Base-by-base conservation (phyloP, 2,329 filamentous ascomycete species). In the Fusarium metavorans region DNA sequence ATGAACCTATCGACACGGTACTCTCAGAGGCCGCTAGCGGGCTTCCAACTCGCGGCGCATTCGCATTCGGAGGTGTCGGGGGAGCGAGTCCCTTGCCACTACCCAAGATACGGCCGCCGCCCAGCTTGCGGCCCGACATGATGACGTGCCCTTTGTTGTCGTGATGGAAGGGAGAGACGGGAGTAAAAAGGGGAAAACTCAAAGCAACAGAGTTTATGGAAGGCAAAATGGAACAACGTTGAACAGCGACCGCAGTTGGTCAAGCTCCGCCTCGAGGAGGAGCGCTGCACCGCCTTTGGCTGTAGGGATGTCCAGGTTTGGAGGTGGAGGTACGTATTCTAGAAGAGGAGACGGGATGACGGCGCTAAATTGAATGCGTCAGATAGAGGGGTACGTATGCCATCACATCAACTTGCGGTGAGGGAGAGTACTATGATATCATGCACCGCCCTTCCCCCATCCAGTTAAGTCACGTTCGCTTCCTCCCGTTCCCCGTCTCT, bases 81-180 rank as follows among this genome's bases (percentile, higher is more conserved):
- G 94, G 93, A 77, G 92, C 93, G 79, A 98, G 90, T 79, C 93
- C 92, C 84, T 93, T 95, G 79, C 94, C 95, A 85, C 90, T 97
- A 80, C 96, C 96, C 79, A 98, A 87, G 81, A 98, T 92, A 86
- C 96, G 92, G 83, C 96, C 96, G 85, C 96, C 95, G 84, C 96
- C 96, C 83, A 98, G 90, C 87, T 93, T 95, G 87, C 94, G 92
- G 83, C 90, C 89, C 79, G 95, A 93, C 95, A 97, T 97, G 83
- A 79, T 72, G 73, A 41, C 60, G 48, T 32, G 20, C 34, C 11
- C 45, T 45, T 48, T 18, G 23, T 45, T 45, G 30, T 9, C 7
- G 48, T 27, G 41, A 34, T 18, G 30, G 34, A 34, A 61, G 45
- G 39, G 34, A 18, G 20, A 16, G 35, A 27, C 25, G 25, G 25